Base-by-base conservation (phyloP, 768 basidiomycete species). In the Coprinopsis sp. region DNA sequence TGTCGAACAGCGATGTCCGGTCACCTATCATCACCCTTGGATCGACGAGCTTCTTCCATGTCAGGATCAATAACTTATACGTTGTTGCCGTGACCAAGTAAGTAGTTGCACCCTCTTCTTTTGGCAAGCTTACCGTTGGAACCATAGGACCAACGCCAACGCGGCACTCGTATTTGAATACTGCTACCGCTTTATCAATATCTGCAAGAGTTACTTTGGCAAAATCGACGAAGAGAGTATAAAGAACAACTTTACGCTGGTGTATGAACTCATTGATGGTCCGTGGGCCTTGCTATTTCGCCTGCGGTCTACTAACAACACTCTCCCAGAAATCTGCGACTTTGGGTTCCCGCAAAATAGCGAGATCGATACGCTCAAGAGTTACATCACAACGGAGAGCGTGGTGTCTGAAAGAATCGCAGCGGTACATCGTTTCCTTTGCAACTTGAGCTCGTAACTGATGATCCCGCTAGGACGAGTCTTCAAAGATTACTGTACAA, bases 331-430 rank as follows among this genome's bases (percentile, higher is more conserved):
- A 66, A 98, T 98, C 68, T 87, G 88, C 63, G 96, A 99, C 68
- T 98, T 97, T 66, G 96, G 96, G 42, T 99, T 94, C 67, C 96
- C 96, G 14, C 96, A 99, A 66, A 99, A 97, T 63, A 96, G 95
- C 52, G 96, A 99, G 65, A 91, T 89, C 37, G 96, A 99, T 62
- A 95, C 96, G 1, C 73, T 99, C 38, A 98, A 99, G 68, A 86
- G 87, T 48, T 98, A 96, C 64, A 98, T 99, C 53, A 99, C 96
- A 18, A 97, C 95, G 0, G 95, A 98, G 67, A 93, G 93, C 54
- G 83, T 98, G 33, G 85, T 94, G 51, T 88, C 85, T 3, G 76
- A 89, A 3, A 78, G 85, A n/a, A 79, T 86, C 51, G 89, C 87
- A 33, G 83, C 87, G 33, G 93, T 94, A 55, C 18, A 84, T 54